Conservation (phyloP, 192 early-diverging fungal genomes). For the Gigaspora rosea region DNA sequence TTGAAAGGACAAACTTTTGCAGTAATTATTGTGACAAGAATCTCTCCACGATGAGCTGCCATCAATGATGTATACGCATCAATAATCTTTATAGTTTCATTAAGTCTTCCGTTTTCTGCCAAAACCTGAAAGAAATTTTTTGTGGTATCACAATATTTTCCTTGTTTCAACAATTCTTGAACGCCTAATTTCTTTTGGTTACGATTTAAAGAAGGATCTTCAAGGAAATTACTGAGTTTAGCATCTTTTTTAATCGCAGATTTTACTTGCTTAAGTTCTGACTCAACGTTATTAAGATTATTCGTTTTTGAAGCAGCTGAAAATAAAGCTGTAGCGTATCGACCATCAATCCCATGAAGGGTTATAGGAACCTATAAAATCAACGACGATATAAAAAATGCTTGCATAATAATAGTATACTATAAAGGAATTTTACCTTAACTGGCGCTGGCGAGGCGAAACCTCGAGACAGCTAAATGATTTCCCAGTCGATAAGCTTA, state of each 20-base stretch:
- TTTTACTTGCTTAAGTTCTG: slow-evolving; percentile 75
- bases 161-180: slow-evolving; percentile 61
- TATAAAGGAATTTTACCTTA: too few species aligned
- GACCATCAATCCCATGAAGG: slow-evolving; percentile 93
- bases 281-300: slow-evolving; percentile 77
- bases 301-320: slow-evolving; percentile 86
- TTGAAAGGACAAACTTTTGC: slow-evolving; percentile 63
- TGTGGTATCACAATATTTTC: slow-evolving; percentile 77
- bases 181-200: slow-evolving; percentile 77
- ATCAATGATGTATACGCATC: slow-evolving; percentile 79
- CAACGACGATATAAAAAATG: too few species aligned
- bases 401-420: too few species aligned
- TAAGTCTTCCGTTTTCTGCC: slow-evolving; percentile 93
- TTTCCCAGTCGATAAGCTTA: too few species aligned
- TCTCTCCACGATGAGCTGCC: slow-evolving; percentile 85
- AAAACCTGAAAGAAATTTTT: slow-evolving; percentile 90
- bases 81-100: slow-evolving; percentile 82
- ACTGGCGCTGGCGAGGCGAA: too few species aligned
- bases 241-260: slow-evolving; percentile 71
- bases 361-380: slow-evolving; percentile 69
- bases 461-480: too few species aligned
- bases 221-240: slow-evolving; percentile 70
- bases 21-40: slow-evolving; percentile 86
- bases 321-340: slow-evolving; percentile 97
- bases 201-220: slow-evolving; percentile 86